Evolutionary conservation across 2,329 filamentous ascomycete genomes (phyloP).

Genomic region (Fusarium camptoceras): DNA sequence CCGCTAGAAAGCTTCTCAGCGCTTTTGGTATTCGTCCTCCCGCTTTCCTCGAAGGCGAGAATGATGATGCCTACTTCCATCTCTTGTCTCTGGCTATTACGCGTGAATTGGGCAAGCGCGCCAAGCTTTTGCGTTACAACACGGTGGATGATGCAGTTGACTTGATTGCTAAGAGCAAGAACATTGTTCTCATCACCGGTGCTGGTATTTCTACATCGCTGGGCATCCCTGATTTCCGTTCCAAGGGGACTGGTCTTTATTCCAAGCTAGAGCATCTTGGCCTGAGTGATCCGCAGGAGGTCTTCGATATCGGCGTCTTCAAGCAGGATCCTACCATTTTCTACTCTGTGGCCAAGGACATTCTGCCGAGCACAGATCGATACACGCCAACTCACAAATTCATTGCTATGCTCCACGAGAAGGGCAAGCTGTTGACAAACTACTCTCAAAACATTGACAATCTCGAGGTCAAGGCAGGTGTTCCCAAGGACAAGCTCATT

Average conservation of each 20-base stretch:
- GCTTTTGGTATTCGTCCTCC: conserved; percentile 85
- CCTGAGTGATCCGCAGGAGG: conserved; percentile 86
- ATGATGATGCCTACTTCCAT: conserved; percentile 78
- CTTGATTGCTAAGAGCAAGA: conserved; percentile 78
- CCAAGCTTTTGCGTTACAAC: conserved; percentile 84
- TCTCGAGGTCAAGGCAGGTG: conserved; percentile 87
- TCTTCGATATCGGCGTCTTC: conserved; percentile 92
- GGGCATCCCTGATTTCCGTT: conserved; percentile 96
- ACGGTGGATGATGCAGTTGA: conserved; percentile 86
- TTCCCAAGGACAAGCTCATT: conserved; percentile 82
- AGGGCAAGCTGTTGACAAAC: conserved; percentile 91
- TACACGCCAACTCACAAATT: conserved; percentile 95
- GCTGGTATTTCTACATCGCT: conserved; percentile 97
- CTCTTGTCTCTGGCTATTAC: conserved; percentile 82
- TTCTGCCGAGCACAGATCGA: conserved; percentile 81
- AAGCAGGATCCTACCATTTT: conserved; percentile 88
- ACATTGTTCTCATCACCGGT: conserved; percentile 94
- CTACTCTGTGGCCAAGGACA: conserved; percentile 91
- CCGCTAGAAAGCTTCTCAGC: conserved; percentile 84
- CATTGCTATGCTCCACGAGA: conserved; percentile 87
- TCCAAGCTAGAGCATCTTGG: conserved; percentile 84
- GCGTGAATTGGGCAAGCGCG: conserved; percentile 83
- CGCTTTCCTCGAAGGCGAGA: conserved; percentile 73
- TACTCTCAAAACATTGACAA: conserved; percentile 99
- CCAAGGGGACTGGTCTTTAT: conserved; percentile 92